Conservation (phyloP, 306 rosid genomes). For the Spatholobus suberectus region DNA sequence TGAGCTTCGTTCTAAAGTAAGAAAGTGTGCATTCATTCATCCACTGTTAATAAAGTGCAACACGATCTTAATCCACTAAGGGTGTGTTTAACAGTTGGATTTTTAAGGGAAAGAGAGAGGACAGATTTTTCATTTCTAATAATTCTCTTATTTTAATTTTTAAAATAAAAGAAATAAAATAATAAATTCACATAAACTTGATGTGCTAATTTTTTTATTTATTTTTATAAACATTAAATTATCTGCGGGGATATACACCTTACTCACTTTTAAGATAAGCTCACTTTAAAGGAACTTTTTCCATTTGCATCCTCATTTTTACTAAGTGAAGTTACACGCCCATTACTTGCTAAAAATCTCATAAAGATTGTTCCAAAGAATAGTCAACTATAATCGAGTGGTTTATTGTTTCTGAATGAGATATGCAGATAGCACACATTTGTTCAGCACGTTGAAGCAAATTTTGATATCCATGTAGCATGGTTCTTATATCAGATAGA, state of each 20-base stretch:
- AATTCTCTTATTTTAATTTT: background rate
- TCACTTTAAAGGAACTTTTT: background rate
- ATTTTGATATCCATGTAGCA: background rate
- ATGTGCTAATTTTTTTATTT: background rate
- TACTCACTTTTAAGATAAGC: background rate
- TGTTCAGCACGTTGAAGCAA: background rate
- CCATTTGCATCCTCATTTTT: background rate
- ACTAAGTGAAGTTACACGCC: background rate
- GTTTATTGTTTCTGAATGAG: background rate
- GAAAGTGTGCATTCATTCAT: background rate
- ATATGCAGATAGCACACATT: background rate
- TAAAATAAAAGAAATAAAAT: background rate
- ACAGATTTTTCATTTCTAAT: background rate
- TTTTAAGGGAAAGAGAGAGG: background rate
- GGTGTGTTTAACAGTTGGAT: background rate
- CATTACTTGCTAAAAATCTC: background rate
- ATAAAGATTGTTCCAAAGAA: background rate
- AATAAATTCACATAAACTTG: background rate
- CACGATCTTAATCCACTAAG: background rate
- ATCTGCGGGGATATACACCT: background rate
- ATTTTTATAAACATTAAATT: slow-evolving; percentile 4
- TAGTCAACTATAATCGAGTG: background rate
- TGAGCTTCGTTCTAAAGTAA: background rate
- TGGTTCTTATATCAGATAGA: background rate
- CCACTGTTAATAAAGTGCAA: background rate